Percentiles rank a stretch among this genome's conserved stretches.
phyloP scores from a whole-genome alignment of 2,329 filamentous ascomycete genomes.

The Teratosphaeria nubilosa region DNA sequence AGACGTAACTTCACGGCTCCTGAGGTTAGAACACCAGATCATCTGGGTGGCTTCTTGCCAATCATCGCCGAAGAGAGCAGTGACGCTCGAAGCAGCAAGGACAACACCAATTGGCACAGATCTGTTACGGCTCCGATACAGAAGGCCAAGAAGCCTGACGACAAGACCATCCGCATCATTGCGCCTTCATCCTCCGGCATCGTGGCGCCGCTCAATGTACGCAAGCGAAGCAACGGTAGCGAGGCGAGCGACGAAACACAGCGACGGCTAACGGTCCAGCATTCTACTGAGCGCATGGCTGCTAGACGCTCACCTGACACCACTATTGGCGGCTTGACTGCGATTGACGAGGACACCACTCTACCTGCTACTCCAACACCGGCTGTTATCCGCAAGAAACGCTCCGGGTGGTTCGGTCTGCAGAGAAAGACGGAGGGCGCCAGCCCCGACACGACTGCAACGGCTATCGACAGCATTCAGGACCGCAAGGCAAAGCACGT shows the following conservation, averaged over 20 bases:
- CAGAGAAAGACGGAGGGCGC: constrained; percentile 13
- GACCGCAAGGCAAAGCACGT: constrained; percentile 9
- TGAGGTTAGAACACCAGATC: constrained; percentile 20
- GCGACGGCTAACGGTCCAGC: constrained; percentile 8
- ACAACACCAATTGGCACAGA: constrained; percentile 28
- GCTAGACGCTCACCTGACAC: constrained; percentile 10
- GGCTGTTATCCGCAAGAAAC: constrained; percentile 31
- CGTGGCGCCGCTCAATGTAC: constrained; percentile 46
- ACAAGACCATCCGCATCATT: constrained; percentile 48
- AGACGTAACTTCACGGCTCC: constrained; percentile 39
- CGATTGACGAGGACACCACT: constrained; percentile 20
- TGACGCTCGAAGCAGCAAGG: constrained; percentile 19
- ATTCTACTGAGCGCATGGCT: constrained; percentile 12
- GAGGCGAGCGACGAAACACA: constrained; percentile 12
- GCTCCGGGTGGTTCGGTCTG: constrained; percentile 37
- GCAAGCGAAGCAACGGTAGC: constrained; percentile 35
- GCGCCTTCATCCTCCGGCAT: constrained; percentile 40
- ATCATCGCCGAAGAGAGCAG: constrained; percentile 43
- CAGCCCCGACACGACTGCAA: constrained; percentile 1
- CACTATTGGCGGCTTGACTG: constrained; percentile 14
- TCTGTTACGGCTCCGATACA: constrained; percentile 33
- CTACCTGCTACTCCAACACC: constrained; percentile 14
- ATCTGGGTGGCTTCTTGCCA: constrained; percentile 31
- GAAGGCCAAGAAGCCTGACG: constrained; percentile 21
- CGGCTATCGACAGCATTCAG: constrained; percentile 9